Evolutionary conservation across 345 rosid species (phyloP), one percentile per base, ranked within the genome.

Genomic region (Acer saccharum): DNA sequence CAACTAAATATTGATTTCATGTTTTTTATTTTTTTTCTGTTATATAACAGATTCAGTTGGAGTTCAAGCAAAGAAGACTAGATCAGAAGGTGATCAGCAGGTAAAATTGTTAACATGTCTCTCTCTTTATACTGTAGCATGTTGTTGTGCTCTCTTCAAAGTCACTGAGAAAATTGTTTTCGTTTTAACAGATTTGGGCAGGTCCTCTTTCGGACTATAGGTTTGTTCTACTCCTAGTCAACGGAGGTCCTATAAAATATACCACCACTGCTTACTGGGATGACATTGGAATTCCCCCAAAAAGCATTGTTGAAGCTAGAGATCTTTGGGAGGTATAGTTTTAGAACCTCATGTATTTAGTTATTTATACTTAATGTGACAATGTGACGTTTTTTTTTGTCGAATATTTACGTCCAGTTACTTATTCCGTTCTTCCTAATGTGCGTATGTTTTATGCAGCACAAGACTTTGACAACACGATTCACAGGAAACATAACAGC

Each of bases 241-340:
- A 93, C 81, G 80, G 87, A 76, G 86, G 97, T 27, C 78, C 84
- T 29, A 27, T 6, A 1, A 75, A 74, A 25, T 71, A 68, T 41
- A 65, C 85, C 2, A 76, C 91, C 1, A 91, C 94, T 35, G 98
- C 97, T n/a, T 25, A 64, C 50, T 93, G 95, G 97, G 86, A 86
- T 32, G 97, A 92, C 76, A 81, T 95, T 43, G 94, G 87, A 12
- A 86, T 95, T 20, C 79, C 87, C 29, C 67, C 84, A 16, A 83
- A 85, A 2, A 81, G 74, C 64, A 75, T 83, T 5, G 89, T 85
- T 18, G 85, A 84, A 78, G 92, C 89, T 68, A 80, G 93, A 76
- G 98, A 93, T 80, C 83, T 93, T n/a, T 93, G 98, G 97, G 75
- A 88, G 93, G 97, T 90, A 89, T 64, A 72, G n/a, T n/a, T n/a